Percentiles rank a stretch among this genome's conserved stretches.
Conservation (phyloP, 352 stramenopile genomes). For the Nothophytophthora sp. region DNA sequence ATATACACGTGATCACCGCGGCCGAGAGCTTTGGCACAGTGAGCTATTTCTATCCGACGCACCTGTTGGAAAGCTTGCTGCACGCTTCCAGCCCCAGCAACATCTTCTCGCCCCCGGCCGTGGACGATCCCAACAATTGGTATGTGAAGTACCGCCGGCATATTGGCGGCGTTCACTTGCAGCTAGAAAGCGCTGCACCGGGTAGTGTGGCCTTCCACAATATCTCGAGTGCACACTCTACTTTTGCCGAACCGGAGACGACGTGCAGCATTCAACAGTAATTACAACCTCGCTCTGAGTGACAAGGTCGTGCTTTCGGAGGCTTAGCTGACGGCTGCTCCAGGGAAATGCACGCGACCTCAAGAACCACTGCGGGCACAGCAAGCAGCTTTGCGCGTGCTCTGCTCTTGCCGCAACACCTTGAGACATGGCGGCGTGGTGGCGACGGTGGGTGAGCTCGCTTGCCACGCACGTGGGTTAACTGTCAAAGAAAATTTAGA, state of each 20-base stretch:
- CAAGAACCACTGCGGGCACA: too few species aligned
- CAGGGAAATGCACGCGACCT: too few species aligned
- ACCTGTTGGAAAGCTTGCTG: too few species aligned
- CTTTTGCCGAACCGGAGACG: constrained; percentile 47
- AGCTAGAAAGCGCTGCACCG: constrained; percentile 43
- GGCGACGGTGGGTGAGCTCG: not conserved
- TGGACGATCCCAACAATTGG: constrained; percentile 54
- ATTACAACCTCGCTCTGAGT: not conserved
- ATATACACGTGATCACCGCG: constrained; percentile 67
- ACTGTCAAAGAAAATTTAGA: too few species aligned
- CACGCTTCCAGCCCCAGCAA: constrained; percentile 53
- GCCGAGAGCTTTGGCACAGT: constrained; percentile 77
- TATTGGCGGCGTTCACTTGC: constrained; percentile 55
- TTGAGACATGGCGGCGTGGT: too few species aligned
- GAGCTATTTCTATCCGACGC: too few species aligned
- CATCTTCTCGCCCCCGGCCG: constrained; percentile 34
- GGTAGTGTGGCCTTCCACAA: constrained; percentile 80
- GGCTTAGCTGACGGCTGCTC: too few species aligned
- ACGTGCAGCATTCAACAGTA: constrained; percentile 29
- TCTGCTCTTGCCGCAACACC: too few species aligned
- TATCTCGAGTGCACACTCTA: constrained; percentile 70
- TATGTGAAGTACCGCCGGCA: constrained; percentile 59
- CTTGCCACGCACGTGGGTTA: constrained; percentile 2
- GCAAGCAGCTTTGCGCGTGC: too few species aligned
- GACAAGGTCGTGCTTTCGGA: not conserved